phyloP scores from a whole-genome alignment of 495 filamentous ascomycete genomes.

The Penicillium canescens region DNA sequence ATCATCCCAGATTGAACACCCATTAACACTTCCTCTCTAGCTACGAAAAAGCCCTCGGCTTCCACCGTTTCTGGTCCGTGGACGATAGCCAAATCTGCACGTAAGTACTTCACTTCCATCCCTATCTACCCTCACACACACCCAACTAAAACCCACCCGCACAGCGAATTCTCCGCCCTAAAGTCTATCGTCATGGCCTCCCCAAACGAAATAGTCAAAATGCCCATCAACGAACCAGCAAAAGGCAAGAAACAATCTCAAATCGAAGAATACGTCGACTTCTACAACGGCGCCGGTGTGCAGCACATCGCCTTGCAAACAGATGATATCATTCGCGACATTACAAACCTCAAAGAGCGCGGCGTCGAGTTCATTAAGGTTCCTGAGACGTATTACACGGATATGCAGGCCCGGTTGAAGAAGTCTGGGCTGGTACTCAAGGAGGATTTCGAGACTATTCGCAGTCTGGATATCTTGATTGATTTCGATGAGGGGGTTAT shows the following conservation, averaged over 20 bases:
- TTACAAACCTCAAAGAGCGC: slow-evolving; percentile 70
- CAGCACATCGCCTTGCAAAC: slow-evolving; percentile 91
- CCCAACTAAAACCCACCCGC: slow-evolving; percentile 1
- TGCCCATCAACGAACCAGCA: slow-evolving; percentile 97
- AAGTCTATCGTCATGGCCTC: slow-evolving; percentile 85
- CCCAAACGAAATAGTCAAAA: slow-evolving; percentile 81
- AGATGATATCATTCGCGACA: slow-evolving; percentile 70
- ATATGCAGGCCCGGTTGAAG: slow-evolving; percentile 67
- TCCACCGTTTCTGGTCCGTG: slow-evolving; percentile 94
- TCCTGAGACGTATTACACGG: slow-evolving; percentile 78
- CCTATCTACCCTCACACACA: neutral
- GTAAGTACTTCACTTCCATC: slow-evolving; percentile 21
- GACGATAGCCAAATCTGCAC: slow-evolving; percentile 87
- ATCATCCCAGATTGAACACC: neutral
- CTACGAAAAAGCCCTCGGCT: slow-evolving; percentile 85
- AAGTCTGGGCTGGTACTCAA: slow-evolving; percentile 52
- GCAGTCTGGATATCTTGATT: slow-evolving; percentile 77
- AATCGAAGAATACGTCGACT: slow-evolving; percentile 91
- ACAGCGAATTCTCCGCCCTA: slow-evolving; percentile 75
- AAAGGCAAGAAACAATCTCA: slow-evolving; percentile 81
- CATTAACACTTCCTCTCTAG: slow-evolving; percentile 28
- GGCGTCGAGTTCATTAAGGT: slow-evolving; percentile 90
- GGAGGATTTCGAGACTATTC: slow-evolving; percentile 75
- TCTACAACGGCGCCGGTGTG: slow-evolving; percentile 81
- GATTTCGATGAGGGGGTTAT: slow-evolving; percentile 92